Percentiles rank a stretch among this genome's conserved stretches.
Evolutionary conservation across 1,284 basidiomycete species (phyloP).

Genomic region (Dichomitus squalens): DNA sequence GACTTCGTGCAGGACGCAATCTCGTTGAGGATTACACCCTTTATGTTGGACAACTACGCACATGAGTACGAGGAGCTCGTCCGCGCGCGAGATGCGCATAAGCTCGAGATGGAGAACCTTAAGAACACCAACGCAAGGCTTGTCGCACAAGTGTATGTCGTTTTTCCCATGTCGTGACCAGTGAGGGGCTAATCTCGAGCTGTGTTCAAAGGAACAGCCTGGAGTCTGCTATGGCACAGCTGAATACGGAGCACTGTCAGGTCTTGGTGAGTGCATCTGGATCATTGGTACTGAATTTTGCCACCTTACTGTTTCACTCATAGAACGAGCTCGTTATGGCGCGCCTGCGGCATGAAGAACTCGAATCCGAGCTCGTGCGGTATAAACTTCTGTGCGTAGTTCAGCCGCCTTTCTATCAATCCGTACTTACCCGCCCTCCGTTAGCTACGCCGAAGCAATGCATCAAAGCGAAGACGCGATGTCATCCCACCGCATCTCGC

Average conservation of each 20-base stretch:
- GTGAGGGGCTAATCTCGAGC: neutral
- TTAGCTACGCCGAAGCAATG: constrained; percentile 87
- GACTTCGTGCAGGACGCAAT: constrained; percentile 87
- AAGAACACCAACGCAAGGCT: constrained; percentile 78
- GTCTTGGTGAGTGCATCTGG: constrained; percentile 55
- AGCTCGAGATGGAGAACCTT: constrained; percentile 79
- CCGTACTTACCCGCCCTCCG: neutral
- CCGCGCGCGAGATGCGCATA: constrained; percentile 74
- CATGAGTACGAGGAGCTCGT: constrained; percentile 84
- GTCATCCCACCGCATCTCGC: constrained; percentile 70
- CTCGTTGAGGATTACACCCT: constrained; percentile 82
- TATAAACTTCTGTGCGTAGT: constrained; percentile 84
- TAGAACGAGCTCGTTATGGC: constrained; percentile 90
- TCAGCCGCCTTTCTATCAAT: neutral
- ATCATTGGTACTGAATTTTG: neutral
- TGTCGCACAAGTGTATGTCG: constrained; percentile 76
- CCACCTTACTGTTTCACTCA: constrained; percentile 12
- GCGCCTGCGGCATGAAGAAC: constrained; percentile 85
- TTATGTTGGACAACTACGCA: constrained; percentile 89
- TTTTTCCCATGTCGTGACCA: neutral
- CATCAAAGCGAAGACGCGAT: constrained; percentile 81
- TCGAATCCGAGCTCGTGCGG: constrained; percentile 87
- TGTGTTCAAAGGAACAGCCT: constrained; percentile 64
- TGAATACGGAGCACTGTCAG: constrained; percentile 81
- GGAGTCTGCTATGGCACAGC: constrained; percentile 74